Evolutionary conservation across 2,329 filamentous ascomycete genomes (phyloP).

Genomic region (Trichoderma atrobrunneum): DNA sequence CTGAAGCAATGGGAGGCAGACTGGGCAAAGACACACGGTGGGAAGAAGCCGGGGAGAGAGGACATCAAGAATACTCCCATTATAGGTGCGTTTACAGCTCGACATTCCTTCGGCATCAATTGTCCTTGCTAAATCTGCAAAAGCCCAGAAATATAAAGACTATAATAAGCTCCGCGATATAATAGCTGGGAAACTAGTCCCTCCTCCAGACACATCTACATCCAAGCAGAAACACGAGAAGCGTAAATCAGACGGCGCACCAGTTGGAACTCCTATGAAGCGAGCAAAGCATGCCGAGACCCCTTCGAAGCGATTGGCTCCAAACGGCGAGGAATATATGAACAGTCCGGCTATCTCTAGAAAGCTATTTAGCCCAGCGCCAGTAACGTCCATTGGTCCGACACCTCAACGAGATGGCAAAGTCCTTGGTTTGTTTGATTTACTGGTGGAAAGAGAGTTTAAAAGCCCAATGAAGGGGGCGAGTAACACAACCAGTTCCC

Average conservation of each 20-base stretch:
- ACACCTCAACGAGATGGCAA: slow-evolving; percentile 78
- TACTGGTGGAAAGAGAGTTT: slow-evolving; percentile 53
- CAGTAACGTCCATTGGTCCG: slow-evolving; percentile 65
- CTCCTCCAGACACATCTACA: slow-evolving; percentile 36
- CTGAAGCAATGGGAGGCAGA: slow-evolving; percentile 72
- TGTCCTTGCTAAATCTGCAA: background rate
- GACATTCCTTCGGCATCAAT: background rate
- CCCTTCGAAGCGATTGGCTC: slow-evolving; percentile 42
- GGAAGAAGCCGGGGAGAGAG: slow-evolving; percentile 67
- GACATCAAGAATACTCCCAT: slow-evolving; percentile 72
- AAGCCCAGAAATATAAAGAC: slow-evolving; percentile 72
- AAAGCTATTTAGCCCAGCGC: slow-evolving; percentile 58
- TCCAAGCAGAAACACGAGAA: slow-evolving; percentile 35
- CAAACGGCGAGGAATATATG: slow-evolving; percentile 40
- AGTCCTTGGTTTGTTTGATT: slow-evolving; percentile 74
- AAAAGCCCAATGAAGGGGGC: slow-evolving; percentile 48
- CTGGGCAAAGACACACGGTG: slow-evolving; percentile 61
- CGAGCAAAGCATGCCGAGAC: slow-evolving; percentile 47
- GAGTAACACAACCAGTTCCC: slow-evolving; percentile 21
- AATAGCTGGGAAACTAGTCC: slow-evolving; percentile 51
- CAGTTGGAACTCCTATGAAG: slow-evolving; percentile 51
- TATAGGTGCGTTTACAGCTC: slow-evolving; percentile 55
- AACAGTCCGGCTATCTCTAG: slow-evolving; percentile 56
- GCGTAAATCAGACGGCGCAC: slow-evolving; percentile 38
- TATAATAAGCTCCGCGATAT: slow-evolving; percentile 66